Conservation (phyloP, 352 stramenopile genomes). For the Globisporangium perplexum region DNA sequence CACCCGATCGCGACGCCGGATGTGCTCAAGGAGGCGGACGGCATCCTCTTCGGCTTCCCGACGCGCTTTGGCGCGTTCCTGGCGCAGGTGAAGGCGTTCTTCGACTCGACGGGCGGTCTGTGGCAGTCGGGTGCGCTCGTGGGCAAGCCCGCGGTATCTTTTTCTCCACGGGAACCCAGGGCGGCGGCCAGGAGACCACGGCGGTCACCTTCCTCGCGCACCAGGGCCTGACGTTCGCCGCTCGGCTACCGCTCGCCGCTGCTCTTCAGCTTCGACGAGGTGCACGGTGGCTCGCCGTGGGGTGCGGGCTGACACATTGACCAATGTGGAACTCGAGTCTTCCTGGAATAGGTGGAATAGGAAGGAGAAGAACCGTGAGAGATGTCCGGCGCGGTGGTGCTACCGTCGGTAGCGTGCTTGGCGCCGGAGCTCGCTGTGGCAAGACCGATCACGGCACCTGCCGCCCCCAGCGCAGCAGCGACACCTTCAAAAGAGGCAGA, state of each 20-base stretch:
- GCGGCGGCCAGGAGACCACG: slow-evolving; percentile 89
- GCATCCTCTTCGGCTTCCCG: too few species aligned
- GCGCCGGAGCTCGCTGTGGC: background rate
- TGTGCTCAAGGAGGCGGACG: too few species aligned
- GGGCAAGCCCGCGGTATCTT: slow-evolving; percentile 88
- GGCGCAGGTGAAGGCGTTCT: slow-evolving; percentile 89
- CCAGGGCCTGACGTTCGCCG: slow-evolving; percentile 89
- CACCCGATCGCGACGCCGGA: too few species aligned
- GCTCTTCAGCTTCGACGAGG: slow-evolving; percentile 73
- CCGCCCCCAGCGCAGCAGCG: background rate
- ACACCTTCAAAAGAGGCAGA: background rate
- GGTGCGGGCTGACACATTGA: too few species aligned
- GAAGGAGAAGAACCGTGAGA: too few species aligned
- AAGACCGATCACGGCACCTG: background rate
- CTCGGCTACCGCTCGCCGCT: slow-evolving; percentile 64
- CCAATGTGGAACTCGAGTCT: too few species aligned
- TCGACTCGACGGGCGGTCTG: slow-evolving; percentile 81
- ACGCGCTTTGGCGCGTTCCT: slow-evolving; percentile 16
- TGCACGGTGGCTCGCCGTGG: slow-evolving; percentile 77
- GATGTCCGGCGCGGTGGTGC: too few species aligned
- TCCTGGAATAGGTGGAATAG: too few species aligned
- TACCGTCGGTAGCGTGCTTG: background rate
- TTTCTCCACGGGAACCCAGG: slow-evolving; percentile 71
- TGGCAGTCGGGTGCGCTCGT: slow-evolving; percentile 80
- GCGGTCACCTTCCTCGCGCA: slow-evolving; percentile 84